Percentiles rank a stretch among this genome's conserved stretches.
Evolutionary conservation across 1,284 basidiomycete species (phyloP).

Genomic region (Austropuccinia psidii): DNA sequence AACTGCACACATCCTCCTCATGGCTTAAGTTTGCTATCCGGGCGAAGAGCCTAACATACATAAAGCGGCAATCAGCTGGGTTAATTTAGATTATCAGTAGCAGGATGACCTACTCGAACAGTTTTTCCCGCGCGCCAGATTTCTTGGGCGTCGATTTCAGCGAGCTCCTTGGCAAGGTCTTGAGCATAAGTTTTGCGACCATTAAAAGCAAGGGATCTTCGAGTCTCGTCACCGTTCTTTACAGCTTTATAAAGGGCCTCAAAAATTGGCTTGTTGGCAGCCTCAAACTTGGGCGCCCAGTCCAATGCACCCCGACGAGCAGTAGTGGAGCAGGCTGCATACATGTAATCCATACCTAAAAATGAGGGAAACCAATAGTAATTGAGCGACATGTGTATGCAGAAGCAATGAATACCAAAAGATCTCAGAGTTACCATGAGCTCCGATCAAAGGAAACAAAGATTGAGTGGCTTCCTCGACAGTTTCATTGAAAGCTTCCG

Average conservation of each 20-base stretch:
- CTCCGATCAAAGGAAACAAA: conserved; percentile 91
- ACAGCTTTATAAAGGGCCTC: conserved; percentile 90
- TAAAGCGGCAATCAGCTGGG: background rate
- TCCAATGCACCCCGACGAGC: conserved; percentile 81
- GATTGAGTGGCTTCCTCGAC: conserved; percentile 99
- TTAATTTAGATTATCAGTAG: background rate
- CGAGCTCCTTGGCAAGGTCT: conserved; percentile 87
- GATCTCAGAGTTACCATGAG: conserved; percentile 56
- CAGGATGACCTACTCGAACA: conserved; percentile 45
- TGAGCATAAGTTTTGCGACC: conserved; percentile 83
- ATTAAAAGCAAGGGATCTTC: conserved; percentile 95
- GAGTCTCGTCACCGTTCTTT: conserved; percentile 88
- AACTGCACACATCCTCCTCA: too few relatives aligned
- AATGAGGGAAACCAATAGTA: background rate
- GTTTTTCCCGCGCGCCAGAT: conserved; percentile 87
- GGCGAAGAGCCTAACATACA: background rate
- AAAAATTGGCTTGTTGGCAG: conserved; percentile 81
- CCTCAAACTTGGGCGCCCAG: conserved; percentile 97
- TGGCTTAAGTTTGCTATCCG: too few relatives aligned
- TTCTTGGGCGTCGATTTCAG: conserved; percentile 92
- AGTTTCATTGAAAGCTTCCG: conserved; percentile 99
- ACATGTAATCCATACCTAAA: conserved; percentile 97
- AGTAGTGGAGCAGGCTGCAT: conserved; percentile 85
- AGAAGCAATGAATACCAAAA: background rate
- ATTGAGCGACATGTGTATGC: conserved; percentile 14